Evolutionary conservation across 2,329 filamentous ascomycete genomes (phyloP), one percentile per base, ranked within the genome.

Genomic region (Penicillium italicum): DNA sequence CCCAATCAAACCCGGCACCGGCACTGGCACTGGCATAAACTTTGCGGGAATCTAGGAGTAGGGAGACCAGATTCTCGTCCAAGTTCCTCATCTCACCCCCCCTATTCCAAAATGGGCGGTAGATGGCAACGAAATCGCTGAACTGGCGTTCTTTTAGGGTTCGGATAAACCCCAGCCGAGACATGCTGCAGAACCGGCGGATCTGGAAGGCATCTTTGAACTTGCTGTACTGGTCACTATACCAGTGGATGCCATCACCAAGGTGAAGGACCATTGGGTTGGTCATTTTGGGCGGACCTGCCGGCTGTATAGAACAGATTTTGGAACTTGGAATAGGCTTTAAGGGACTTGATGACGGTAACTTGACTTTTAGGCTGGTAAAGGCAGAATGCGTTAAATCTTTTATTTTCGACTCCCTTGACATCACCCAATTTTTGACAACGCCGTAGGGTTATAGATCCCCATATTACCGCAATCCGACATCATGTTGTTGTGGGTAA

Each of bases 41-140:
- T 58, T 77, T 80, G 57, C 82, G 79, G 0, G 78, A 80, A 1
- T 67, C 47, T 0, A 84, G 84, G 5, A 87, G 66, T 9, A 83
- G 66, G 0, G 75, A 72, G 48, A 87, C 81, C 20, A 87, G 64
- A 58, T 87, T 84, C 11, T 69, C 63, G 62, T 87, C 81, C 83
- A 83, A 86, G 22, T 79, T 79, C 0, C 82, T 83, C 83, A 87
- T 86, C 62, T 87, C 85, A 4, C 82, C 82, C 1, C 85, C 85
- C 0, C 83, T 85, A 55, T 82, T 81, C 82, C 83, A 87, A 67
- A 85, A 85, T 0, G 84, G 84, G 2, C 83, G 75, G 61, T 84
- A 83, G 44, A 81, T 75, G 55, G 80, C 82, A 16, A 74, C 64
- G 53, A 75, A 74, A 33, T 71, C 62, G 7, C 72, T 72, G 57